phyloP scores from a whole-genome alignment of 768 basidiomycete species.

The Amanita jacksonii region DNA sequence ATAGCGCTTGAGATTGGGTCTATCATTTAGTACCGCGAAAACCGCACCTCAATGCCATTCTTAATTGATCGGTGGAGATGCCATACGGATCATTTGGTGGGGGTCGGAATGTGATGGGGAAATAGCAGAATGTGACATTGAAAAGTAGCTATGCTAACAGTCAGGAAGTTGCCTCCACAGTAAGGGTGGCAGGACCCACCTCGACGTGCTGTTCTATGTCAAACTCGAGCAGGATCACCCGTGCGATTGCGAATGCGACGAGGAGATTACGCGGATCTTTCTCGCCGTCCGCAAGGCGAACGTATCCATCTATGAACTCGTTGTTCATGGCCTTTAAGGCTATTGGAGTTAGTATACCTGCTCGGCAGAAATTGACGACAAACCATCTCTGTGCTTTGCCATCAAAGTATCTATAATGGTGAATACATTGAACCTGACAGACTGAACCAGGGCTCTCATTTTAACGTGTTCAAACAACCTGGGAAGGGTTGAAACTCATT shows the following conservation, averaged over 20 bases:
- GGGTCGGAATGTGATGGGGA: constrained; percentile 94
- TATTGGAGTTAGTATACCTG: constrained; percentile 16
- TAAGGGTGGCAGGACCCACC: constrained; percentile 28
- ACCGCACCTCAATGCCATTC: constrained; percentile 52
- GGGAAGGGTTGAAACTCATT: background rate
- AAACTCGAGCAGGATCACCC: constrained; percentile 84
- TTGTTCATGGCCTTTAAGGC: constrained; percentile 66
- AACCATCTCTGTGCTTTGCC: constrained; percentile 59
- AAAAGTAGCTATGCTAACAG: constrained; percentile 58
- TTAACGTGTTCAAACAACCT: constrained; percentile 73
- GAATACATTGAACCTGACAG: constrained; percentile 74
- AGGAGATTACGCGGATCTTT: constrained; percentile 95
- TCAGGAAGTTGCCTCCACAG: background rate
- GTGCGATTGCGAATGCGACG: constrained; percentile 79
- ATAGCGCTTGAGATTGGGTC: constrained; percentile 3
- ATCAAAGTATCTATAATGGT: constrained; percentile 72
- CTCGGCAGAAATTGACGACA: constrained; percentile 11
- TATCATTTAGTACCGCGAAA: background rate
- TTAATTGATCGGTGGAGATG: constrained; percentile 83
- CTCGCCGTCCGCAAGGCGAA: constrained; percentile 82
- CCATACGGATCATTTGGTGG: constrained; percentile 92
- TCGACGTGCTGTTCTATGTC: constrained; percentile 68
- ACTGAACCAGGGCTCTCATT: constrained; percentile 77
- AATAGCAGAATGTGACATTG: constrained; percentile 96
- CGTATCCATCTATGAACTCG: constrained; percentile 68